Evolutionary conservation across 2,329 filamentous ascomycete genomes (phyloP), one percentile per base, ranked within the genome.

Genomic region (Hymenoscyphus occultus): DNA sequence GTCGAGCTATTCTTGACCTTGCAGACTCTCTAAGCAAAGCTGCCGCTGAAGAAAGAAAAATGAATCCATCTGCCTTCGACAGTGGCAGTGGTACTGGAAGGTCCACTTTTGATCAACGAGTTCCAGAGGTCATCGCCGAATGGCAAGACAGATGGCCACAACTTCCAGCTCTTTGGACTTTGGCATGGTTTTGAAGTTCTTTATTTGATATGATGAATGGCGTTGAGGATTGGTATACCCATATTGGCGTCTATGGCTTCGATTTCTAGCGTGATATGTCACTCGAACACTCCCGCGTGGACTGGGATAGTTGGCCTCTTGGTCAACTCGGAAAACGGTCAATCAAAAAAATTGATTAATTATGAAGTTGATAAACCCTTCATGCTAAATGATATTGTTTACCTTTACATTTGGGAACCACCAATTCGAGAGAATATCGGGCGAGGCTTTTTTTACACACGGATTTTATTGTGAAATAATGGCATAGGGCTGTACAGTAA

Each of bases 141-240:
- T 99, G 95, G 95, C 95, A 99, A 79, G 93, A 97, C 77, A 86
- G 90, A 71, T 97, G 94, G 92, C 94, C 95, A 5, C 90, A 92
- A 72, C 78, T 98, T 71, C 95, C 95, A 19, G 91, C 93, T 2
- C 84, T 95, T 64, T 99, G 95, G 95, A 98, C 93, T 31, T 76
- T 98, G 76, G 92, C 93, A 32, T 99, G 95, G 93, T 92, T 98
- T 75, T 98, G 80, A 82, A 64, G 48, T 59, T 62, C 63, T 58
- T 64, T n/a, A 42, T n/a, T 45, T 63, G 51, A 40, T 59, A 62
- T 62, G 64, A 54, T 31, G 51, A 45, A 54, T 56, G 70, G 69
- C 67, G 69, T 71, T 69, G 39, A 64, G 59, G 66, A 65, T 42
- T 22, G 63, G 65, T 61, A 69, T 71, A 72, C 70, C 70, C 70